Base-by-base conservation (phyloP, 352 stramenopile species). In the Pythium coloratum region DNA sequence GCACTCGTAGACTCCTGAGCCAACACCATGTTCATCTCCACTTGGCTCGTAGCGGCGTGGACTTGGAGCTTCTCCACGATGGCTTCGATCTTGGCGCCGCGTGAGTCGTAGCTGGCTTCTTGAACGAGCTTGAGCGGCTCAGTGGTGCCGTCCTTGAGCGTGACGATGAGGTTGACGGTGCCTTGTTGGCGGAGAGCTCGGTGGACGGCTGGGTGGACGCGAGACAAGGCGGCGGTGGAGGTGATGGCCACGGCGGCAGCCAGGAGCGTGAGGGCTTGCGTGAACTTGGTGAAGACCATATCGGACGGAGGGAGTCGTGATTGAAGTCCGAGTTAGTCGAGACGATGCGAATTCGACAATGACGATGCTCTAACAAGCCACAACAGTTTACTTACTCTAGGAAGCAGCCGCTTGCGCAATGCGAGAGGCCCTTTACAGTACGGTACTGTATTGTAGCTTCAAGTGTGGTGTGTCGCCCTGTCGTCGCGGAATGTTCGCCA, bases 141-240 rank as follows among this genome's bases (percentile, higher is more conserved):
- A 9, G 33, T 28, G 20, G 51, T 36, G 24, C 14, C 26, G 51
- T 32, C 24, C 51, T 58, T 58, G 14, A 58, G 14, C 14, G 51
- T 38, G 20, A 58, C 30, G 28, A 58, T 42, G 28, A 59, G 26
- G 53, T 59, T 40, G 53, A 59, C 53, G 26, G 16, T 33, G 53
- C 9, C 26, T 20, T 20, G 18, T 7, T 2, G 18, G 6, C 7
- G 26, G 26, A 59, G 53, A 9, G 26, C 53, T 24, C 53, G 65
- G 55, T 73, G 67, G 3, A 76, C 66, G 4, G 16, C 36, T n/a
- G 67, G 67, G 55, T 72, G 36, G 55, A 68, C 36, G 36, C 36
- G 36, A 10, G 36, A 5, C 5, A 44, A 44, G 36, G 36, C 36
- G 16, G 36, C 2, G 10, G 36, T 12, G 8, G 36, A 16, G 8